These are phyloP conservation scores for Aleurites moluccanus DNA, from an alignment of 441 rosid genomes.

Conservation along the genomic window DNA sequence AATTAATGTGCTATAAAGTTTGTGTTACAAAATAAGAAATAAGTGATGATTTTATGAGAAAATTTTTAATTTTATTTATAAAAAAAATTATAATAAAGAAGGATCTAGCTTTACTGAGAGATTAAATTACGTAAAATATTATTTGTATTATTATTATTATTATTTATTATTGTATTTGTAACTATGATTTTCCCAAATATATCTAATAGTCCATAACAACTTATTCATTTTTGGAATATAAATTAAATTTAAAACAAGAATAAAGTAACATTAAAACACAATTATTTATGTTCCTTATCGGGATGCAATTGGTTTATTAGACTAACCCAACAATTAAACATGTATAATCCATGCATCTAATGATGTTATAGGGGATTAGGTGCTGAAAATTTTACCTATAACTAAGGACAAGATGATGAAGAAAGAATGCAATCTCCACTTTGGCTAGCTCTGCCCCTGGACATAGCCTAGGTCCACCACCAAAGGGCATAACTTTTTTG, in stretches of 20 bases:
- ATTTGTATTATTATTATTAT: too few species aligned
- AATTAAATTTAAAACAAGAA: not conserved
- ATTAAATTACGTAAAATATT: too few species aligned
- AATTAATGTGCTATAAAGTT: too few species aligned
- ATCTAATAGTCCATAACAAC: not conserved
- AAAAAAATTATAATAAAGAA: too few species aligned
- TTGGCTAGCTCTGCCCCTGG: constrained; percentile 85
- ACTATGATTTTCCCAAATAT: too few species aligned
- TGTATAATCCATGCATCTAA: not conserved
- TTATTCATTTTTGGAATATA: not conserved
- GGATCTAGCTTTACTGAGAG: too few species aligned
- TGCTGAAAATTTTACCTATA: constrained; percentile 46
- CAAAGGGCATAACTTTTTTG: constrained; percentile 69
- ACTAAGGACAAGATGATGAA: constrained; percentile 82
- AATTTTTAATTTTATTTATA: too few species aligned
- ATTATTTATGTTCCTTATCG: constrained; percentile 29
- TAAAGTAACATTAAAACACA: not conserved
- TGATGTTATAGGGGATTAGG: not conserved
- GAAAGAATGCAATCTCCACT: constrained; percentile 63
- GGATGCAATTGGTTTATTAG: constrained; percentile 19
- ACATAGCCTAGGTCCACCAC: constrained; percentile 79
- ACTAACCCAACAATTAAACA: constrained; percentile 13
- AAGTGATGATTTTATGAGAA: too few species aligned
- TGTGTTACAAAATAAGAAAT: too few species aligned
- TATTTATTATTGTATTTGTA: too few species aligned